phyloP scores from a whole-genome alignment of 129 eudicot species.

The Pseudognaphalium luteoalbum region DNA sequence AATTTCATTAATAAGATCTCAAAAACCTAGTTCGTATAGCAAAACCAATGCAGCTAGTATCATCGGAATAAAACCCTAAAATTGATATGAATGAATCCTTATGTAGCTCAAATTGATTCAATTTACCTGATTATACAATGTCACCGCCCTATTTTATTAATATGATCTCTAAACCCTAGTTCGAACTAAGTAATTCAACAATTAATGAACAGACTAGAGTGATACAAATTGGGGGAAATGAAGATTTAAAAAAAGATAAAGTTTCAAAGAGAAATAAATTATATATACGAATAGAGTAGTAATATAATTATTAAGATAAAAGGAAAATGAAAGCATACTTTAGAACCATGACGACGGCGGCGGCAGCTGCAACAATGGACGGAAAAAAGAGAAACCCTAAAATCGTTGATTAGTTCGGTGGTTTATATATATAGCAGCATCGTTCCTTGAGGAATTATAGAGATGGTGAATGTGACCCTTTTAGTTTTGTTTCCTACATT shows the following conservation, averaged over 20 bases:
- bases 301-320: neutral
- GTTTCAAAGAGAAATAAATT: neutral
- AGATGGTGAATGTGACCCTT: neutral
- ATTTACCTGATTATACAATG: neutral
- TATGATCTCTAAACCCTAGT: neutral
- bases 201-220: neutral
- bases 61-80: too few species aligned
- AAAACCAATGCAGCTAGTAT: too few species aligned
- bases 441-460: neutral
- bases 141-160: too few species aligned
- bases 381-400: conserved; percentile 2
- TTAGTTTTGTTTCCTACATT: neutral
- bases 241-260: too few species aligned
- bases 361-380: neutral
- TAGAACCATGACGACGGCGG: conserved; percentile 55
- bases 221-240: neutral
- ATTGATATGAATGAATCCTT: too few species aligned
- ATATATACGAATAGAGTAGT: neutral
- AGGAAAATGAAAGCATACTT: conserved; percentile 35
- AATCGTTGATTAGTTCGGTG: neutral
- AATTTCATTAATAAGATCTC: too few species aligned
- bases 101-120: neutral
- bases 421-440: neutral
- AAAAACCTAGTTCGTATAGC: neutral
- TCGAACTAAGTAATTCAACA: neutral